Evolutionary conservation across 1,139 yeast genomes (phyloP).

Genomic region (Yamadazyma kanchanaburiensis): DNA sequence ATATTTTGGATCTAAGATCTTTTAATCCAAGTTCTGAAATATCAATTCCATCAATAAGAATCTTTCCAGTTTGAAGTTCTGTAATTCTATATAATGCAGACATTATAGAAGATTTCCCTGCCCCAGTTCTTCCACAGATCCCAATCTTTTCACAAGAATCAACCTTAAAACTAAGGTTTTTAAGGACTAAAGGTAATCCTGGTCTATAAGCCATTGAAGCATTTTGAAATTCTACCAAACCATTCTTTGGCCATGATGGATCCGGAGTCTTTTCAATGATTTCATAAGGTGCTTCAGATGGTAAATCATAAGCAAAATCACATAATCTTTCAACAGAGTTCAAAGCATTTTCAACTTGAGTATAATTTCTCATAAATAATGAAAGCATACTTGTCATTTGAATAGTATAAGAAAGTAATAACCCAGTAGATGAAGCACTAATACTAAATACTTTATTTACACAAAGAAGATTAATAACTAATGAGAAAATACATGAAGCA

Average conservation of each 20-base stretch:
- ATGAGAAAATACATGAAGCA: constrained; percentile 47
- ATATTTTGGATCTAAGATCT: constrained; percentile 68
- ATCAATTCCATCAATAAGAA: constrained; percentile 60
- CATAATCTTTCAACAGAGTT: constrained; percentile 79
- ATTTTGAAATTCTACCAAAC: constrained; percentile 53
- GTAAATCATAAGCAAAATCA: constrained; percentile 55
- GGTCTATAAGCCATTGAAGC: constrained; percentile 71
- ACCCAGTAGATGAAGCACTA: constrained; percentile 67
- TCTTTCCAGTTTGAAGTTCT: constrained; percentile 50
- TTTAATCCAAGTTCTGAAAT: constrained; percentile 64
- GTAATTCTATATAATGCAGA: constrained; percentile 61
- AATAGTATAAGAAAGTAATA: constrained; percentile 61
- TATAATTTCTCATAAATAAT: constrained; percentile 51
- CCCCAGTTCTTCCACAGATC: constrained; percentile 80
- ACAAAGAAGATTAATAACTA: constrained; percentile 58
- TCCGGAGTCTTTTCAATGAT: constrained; percentile 57
- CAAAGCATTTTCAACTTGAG: constrained; percentile 81
- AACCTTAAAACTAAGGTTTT: constrained; percentile 45
- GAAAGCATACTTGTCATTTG: constrained; percentile 51
- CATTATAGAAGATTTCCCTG: constrained; percentile 74
- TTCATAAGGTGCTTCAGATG: constrained; percentile 40
- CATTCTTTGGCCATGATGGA: constrained; percentile 42
- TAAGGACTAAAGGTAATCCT: constrained; percentile 71
- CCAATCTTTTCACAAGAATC: constrained; percentile 64
- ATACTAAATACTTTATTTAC: constrained; percentile 63